These are phyloP conservation scores for Apiospora hydei DNA, from an alignment of 2,329 filamentous ascomycete species.

Conservation along the genomic window DNA sequence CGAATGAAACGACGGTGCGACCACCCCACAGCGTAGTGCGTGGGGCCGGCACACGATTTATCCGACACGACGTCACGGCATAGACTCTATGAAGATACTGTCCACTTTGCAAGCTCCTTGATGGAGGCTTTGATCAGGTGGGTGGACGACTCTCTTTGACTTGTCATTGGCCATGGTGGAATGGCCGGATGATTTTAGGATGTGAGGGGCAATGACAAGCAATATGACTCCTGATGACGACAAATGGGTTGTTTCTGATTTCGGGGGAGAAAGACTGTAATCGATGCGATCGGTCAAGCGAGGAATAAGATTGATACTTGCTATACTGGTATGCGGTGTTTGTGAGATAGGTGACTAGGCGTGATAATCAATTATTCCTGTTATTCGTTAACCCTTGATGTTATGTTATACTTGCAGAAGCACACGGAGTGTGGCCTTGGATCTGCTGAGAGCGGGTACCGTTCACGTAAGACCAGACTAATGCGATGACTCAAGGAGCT, in stretches of 20 bases:
- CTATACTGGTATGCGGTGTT: constrained; percentile 17
- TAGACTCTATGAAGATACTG: constrained; percentile 25
- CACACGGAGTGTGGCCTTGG: not conserved
- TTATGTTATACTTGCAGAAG: not conserved
- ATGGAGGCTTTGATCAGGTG: not conserved
- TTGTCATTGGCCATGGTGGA: not conserved
- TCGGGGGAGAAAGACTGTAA: not conserved
- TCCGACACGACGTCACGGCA: constrained; percentile 20
- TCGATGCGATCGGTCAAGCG: not conserved
- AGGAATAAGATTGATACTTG: constrained; percentile 21
- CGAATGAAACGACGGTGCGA: constrained; percentile 11
- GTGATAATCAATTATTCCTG: constrained; percentile 11
- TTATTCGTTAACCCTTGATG: not conserved
- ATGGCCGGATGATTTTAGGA: constrained; percentile 3
- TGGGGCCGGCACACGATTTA: not conserved
- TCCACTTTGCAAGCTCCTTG: not conserved
- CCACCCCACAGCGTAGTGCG: not conserved
- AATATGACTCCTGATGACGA: constrained; percentile 18
- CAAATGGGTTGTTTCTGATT: constrained; percentile 10
- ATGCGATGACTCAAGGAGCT: not conserved
- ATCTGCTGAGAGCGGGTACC: not conserved
- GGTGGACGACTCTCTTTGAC: constrained; percentile 2
- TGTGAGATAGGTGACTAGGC: constrained; percentile 17
- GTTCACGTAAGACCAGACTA: not conserved
- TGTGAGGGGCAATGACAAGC: not conserved